Evolutionary conservation across 805 yeast genomes (phyloP).

Genomic region (Ogataea corticis): DNA sequence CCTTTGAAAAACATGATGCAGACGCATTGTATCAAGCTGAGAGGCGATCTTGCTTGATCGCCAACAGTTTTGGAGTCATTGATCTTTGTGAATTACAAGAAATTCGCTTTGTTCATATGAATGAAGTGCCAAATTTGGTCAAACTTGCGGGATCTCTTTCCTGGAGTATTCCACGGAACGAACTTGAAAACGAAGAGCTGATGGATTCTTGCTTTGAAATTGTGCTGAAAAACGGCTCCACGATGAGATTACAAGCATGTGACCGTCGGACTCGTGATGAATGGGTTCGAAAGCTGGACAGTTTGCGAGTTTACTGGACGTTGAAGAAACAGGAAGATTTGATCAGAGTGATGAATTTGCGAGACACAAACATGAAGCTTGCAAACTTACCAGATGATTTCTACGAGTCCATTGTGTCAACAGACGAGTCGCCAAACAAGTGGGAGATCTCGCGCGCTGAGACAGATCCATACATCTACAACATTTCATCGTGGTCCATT

Average conservation of each 20-base stretch:
- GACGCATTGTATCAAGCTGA: slow-evolving; percentile 65
- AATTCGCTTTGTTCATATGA: slow-evolving; percentile 36
- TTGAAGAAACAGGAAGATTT: slow-evolving; percentile 43
- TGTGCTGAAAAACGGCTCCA: slow-evolving; percentile 44
- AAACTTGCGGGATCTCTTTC: slow-evolving; percentile 33
- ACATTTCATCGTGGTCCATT: slow-evolving; percentile 58
- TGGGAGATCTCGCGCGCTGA: slow-evolving; percentile 55
- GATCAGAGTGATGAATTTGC: slow-evolving; percentile 35
- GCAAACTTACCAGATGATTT: slow-evolving; percentile 52
- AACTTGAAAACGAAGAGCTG: slow-evolving; percentile 26
- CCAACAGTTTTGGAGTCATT: slow-evolving; percentile 59
- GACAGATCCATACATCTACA: slow-evolving; percentile 55
- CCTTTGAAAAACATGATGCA: slow-evolving; percentile 51
- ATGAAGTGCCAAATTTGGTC: slow-evolving; percentile 27
- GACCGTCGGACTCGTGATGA: slow-evolving; percentile 47
- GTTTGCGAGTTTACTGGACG: slow-evolving; percentile 61
- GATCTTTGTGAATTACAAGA: slow-evolving; percentile 54
- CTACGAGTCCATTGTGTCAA: slow-evolving; percentile 54
- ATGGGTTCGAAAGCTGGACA: slow-evolving; percentile 61
- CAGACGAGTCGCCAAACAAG: slow-evolving; percentile 35
- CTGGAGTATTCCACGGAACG: slow-evolving; percentile 28
- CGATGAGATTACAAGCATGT: slow-evolving; percentile 57
- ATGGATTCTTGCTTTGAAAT: slow-evolving; percentile 56
- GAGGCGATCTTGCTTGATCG: slow-evolving; percentile 55
- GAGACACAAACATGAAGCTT: slow-evolving; percentile 44